Evolutionary conservation across 2,329 filamentous ascomycete species (phyloP), one percentile per base, ranked within the genome.

Genomic region (Didymella sp.): DNA sequence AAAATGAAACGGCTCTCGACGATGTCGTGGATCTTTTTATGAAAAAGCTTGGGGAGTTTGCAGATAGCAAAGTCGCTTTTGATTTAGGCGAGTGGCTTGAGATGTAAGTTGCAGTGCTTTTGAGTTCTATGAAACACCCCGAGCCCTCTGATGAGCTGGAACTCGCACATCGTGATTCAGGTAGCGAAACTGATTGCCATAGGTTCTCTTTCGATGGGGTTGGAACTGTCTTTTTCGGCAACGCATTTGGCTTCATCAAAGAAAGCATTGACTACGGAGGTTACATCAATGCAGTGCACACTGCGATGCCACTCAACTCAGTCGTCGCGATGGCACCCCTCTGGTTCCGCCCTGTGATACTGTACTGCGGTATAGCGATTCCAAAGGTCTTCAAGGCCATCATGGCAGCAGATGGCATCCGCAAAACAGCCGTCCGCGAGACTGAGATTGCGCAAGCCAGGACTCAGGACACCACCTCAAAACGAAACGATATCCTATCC

Each of bases 261-360:
- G 56, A 69, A 31, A 59, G 67, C 9, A 41, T 61, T n/a, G 67
- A 67, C 30, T 61, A 67, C 15, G 52, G 54, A 17, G 55, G 44
- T 17, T 68, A 66, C 49, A 68, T 69, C 15, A 28, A 57, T 11
- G 58, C 77, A 1, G 67, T 78, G 0, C 73, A 79, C 52, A 72
- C 62, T 9, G 56, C 74, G 6, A 76, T 72, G 64, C 77, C 61
- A 35, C 69, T 58, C 22, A 42, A 41, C 17, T 35, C 30, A 6
- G 43, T 58, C 4, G 27, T 55, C 15, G 55, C 51, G 9, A 59
- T 52, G 40, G 52, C 60, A 2, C 66, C 64, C 19, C 22, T 30
- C 3, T 66, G 61, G 22, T 13, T 54, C 7, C 59, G 56, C 3
- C 48, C 58, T 0, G 51, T 62, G 1, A 31, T 64, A 15, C 37